These are phyloP conservation scores for Amorphotheca resinae DNA, from an alignment of 495 filamentous ascomycete species.

Conservation along the genomic window DNA sequence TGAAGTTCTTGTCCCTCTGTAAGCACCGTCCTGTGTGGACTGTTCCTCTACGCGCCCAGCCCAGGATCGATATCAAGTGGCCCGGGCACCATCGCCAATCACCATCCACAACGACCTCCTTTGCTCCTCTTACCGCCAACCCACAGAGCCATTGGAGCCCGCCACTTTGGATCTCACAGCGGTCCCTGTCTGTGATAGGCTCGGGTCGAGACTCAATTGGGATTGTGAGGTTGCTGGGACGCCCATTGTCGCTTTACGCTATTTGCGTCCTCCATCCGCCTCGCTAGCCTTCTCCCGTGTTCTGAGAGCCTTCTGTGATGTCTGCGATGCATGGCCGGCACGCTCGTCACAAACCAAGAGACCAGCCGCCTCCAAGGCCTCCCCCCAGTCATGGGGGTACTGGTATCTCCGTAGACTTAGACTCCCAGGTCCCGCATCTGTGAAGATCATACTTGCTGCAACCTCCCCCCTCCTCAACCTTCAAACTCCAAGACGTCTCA, in stretches of 20 bases:
- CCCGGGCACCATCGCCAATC: no score
- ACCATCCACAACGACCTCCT: background rate
- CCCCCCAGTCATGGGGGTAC: background rate
- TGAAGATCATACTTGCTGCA: conserved; percentile 4
- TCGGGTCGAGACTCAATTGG: no score
- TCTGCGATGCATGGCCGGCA: background rate
- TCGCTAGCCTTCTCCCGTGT: background rate
- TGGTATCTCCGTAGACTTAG: conserved; percentile 18
- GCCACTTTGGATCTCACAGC: background rate
- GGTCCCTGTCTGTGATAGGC: background rate
- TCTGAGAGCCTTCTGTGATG: background rate
- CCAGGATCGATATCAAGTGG: no score
- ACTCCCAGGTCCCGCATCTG: conserved; percentile 17
- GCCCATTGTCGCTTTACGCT: no score
- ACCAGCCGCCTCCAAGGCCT: background rate
- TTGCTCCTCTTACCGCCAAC: background rate
- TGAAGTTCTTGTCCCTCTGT: no score
- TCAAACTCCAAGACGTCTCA: conserved; percentile 19
- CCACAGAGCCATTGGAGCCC: no score
- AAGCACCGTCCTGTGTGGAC: no score
- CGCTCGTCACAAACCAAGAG: background rate
- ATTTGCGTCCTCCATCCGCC: background rate
- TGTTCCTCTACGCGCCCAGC: no score
- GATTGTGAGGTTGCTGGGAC: no score
- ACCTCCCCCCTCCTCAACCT: conserved; percentile 1